Evolutionary conservation across 768 basidiomycete genomes (phyloP), one percentile per base, ranked within the genome.

Genomic region (Kwoniella europaea): DNA sequence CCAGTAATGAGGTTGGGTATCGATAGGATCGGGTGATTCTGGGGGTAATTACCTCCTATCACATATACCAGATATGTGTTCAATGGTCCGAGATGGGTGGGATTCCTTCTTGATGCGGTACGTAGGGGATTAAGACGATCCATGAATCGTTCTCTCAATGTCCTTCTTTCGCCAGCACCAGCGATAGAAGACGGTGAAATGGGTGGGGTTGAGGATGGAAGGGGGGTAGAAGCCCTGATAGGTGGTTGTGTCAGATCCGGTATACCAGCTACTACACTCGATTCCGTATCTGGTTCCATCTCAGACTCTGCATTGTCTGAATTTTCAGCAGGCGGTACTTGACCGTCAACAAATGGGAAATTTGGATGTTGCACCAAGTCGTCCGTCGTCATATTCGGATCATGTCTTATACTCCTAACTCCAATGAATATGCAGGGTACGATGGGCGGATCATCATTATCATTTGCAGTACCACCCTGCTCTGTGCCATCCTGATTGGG

Each of bases 61-160:
- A 95, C 93, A 84, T 93, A 94, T 67, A 95, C 93, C 82, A 94
- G 86, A 84, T 94, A 94, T 18, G 92, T 94, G 73, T 92, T 72
- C 18, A 75, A 42, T 7, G 71, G 71, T 20, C 56, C 60, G 13
- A 56, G 66, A 13, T 46, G 58, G 12, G 56, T 43, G 43, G 66
- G 54, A 29, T 27, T 65, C 20, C 24, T 46, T 15, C 44, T 42
- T 46, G 65, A 44, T 18, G 59, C 65, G 86, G 41, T 27, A 6
- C 56, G n/a, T 42, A 91, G 79, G 4, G 89, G 88, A 71, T 88
- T 87, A 6, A 90, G 88, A 4, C 77, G 65, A n/a, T 75, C 69
- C 18, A 77, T 35, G 42, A 78, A 63, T n/a, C 79, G 42, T 27
- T 78, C 74, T 53, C 77, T 72, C 35, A 78, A 56, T 57, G 77